These are phyloP conservation scores for Plantago ovata DNA, from an alignment of 257 asterid species.

Conservation along the genomic window DNA sequence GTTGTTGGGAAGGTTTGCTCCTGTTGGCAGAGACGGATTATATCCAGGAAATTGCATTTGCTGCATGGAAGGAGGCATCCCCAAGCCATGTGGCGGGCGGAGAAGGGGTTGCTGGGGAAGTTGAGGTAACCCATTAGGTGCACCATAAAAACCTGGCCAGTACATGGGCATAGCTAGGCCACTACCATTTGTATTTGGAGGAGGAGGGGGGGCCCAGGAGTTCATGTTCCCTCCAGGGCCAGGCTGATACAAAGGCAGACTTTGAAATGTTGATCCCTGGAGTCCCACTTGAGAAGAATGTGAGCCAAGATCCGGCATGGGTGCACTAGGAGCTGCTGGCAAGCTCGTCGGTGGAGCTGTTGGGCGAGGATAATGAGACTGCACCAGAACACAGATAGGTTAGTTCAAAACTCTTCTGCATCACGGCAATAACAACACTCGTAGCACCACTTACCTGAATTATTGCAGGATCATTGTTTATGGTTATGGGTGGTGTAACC, in stretches of 20 bases:
- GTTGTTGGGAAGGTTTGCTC: slow-evolving; percentile 44
- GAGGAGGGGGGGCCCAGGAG: slow-evolving; percentile 87
- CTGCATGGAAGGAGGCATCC: slow-evolving; percentile 73
- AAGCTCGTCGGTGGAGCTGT: slow-evolving; percentile 55
- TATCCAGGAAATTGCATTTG: slow-evolving; percentile 73
- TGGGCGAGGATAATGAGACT: slow-evolving; percentile 88
- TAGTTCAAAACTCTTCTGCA: slow-evolving; percentile 16
- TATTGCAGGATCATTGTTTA: slow-evolving; percentile 89
- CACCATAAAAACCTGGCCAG: slow-evolving; percentile 89
- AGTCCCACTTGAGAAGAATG: slow-evolving; percentile 65
- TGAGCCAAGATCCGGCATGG: slow-evolving; percentile 52
- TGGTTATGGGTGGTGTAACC: slow-evolving; percentile 48
- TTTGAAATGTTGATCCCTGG: slow-evolving; percentile 57
- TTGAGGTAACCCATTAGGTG: slow-evolving; percentile 78
- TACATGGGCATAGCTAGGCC: slow-evolving; percentile 90
- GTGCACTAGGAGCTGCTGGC: slow-evolving; percentile 53
- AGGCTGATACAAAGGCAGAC: slow-evolving; percentile 80
- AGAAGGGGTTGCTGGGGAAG: slow-evolving; percentile 75
- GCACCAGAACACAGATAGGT: slow-evolving; percentile 33
- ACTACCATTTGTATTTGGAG: slow-evolving; percentile 62
- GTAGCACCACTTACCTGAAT: slow-evolving; percentile 63
- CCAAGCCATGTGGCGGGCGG: slow-evolving; percentile 76
- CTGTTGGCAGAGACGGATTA: slow-evolving; percentile 50
- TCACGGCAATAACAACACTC: slow-evolving; percentile 9
- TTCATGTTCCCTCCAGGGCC: slow-evolving; percentile 91